A percentile compares a stretch with the other conserved stretches of the same genome.
Evolutionary conservation across 768 basidiomycete genomes (phyloP).

Genomic region (Kwoniella botswanensis): DNA sequence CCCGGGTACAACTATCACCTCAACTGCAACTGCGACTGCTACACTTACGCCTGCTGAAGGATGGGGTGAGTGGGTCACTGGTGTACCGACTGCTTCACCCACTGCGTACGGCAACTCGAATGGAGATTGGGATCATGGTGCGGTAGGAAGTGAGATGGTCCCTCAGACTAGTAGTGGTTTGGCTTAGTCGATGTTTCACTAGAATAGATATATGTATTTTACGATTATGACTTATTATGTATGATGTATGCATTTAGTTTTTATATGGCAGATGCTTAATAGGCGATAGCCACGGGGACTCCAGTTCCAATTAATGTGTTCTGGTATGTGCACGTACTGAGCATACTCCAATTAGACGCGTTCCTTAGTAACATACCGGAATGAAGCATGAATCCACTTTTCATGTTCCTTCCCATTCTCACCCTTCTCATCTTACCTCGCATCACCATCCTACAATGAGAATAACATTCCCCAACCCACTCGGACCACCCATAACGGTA

Average conservation of each 20-base stretch:
- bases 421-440: neutral
- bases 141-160: slow-evolving; percentile 27
- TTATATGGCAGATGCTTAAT: neutral
- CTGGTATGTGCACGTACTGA: neutral
- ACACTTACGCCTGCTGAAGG: slow-evolving; percentile 17
- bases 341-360: neutral
- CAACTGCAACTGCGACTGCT: neutral
- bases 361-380: neutral
- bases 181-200: slow-evolving; percentile 12
- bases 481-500: slow-evolving; percentile 36
- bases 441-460: slow-evolving; percentile 16
- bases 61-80: slow-evolving; percentile 21
- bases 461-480: slow-evolving; percentile 35
- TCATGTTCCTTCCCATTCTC: neutral
- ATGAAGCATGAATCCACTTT: no score
- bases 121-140: slow-evolving; percentile 16
- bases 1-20: neutral
- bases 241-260: neutral
- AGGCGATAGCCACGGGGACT: neutral
- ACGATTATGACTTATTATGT: neutral
- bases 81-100: neutral
- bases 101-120: neutral
- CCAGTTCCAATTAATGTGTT: neutral
- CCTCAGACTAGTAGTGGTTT: slow-evolving; percentile 23
- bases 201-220: slow-evolving; percentile 5